Conservation (phyloP, 2,329 filamentous ascomycete species). For the Aspergillus piperis region DNA sequence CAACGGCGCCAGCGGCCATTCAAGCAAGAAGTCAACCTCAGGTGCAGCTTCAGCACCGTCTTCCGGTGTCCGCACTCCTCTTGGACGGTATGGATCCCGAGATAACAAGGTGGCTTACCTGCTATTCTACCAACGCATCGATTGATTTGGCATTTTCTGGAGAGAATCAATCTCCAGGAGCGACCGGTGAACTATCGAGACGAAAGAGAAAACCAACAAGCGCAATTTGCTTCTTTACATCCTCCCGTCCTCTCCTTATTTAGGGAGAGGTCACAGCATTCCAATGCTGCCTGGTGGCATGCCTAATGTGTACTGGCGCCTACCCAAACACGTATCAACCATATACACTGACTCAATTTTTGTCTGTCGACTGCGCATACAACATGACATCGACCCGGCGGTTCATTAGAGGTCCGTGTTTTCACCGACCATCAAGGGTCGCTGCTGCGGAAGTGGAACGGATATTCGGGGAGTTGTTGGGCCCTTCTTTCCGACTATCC, state of each 20-base stretch:
- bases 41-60: slow-evolving; percentile 57
- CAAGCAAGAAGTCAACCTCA: slow-evolving; percentile 70
- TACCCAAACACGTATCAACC: background rate
- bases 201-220: background rate
- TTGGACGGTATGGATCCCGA: slow-evolving; percentile 63
- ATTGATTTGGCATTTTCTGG: slow-evolving; percentile 21
- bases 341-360: background rate
- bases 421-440: background rate
- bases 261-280: background rate
- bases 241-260: background rate
- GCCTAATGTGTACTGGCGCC: background rate
- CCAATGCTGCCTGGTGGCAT: background rate
- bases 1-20: slow-evolving; percentile 57
- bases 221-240: background rate
- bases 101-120: slow-evolving; percentile 98
- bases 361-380: slow-evolving; percentile 1
- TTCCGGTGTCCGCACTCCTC: slow-evolving; percentile 60
- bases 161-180: background rate
- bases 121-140: slow-evolving; percentile 84
- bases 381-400: slow-evolving; percentile 1
- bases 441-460: background rate
- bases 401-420: background rate
- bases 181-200: background rate
- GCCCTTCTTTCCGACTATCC: background rate
- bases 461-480: background rate